phyloP scores from a whole-genome alignment of 1,284 basidiomycete species.

The Sparassis latifolia region DNA sequence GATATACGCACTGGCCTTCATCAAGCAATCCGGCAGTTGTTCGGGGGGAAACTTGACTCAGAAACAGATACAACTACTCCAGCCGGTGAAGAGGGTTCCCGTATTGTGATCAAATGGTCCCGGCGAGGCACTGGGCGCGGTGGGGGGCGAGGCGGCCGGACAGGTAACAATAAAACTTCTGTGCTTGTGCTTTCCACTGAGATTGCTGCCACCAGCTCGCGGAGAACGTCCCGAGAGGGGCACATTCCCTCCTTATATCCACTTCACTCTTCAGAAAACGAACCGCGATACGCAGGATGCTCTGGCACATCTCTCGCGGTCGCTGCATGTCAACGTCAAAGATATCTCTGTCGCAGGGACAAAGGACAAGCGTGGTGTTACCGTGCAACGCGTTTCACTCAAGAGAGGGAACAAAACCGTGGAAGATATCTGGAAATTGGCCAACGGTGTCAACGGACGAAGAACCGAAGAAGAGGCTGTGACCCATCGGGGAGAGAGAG shows the following conservation, averaged over 20 bases:
- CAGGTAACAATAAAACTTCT: constrained; percentile 21
- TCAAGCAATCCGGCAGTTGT: constrained; percentile 73
- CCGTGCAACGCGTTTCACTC: constrained; percentile 87
- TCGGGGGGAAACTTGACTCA: constrained; percentile 79
- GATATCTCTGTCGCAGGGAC: constrained; percentile 92
- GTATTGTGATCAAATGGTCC: constrained; percentile 73
- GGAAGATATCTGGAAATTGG: constrained; percentile 78
- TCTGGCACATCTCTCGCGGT: constrained; percentile 71
- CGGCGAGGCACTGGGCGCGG: constrained; percentile 38
- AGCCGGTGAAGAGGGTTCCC: constrained; percentile 54
- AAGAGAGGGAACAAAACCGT: constrained; percentile 75
- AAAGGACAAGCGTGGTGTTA: constrained; percentile 97
- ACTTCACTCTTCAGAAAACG: constrained; percentile 96
- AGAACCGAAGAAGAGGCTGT: constrained; percentile 53
- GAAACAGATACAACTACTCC: constrained; percentile 58
- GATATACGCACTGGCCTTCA: constrained; percentile 79
- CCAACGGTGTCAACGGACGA: constrained; percentile 61
- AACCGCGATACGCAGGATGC: constrained; percentile 98
- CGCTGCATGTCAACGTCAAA: constrained; percentile 68
- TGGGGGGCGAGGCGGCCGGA: constrained; percentile 30
- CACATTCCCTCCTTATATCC: constrained; percentile 84
- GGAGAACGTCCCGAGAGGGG: constrained; percentile 45
- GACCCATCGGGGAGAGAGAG: constrained; percentile 79
- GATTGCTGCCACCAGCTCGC: constrained; percentile 7
- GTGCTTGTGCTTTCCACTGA: neutral